Conservation (phyloP, 176 grass and related monocot genomes). For the Lolium rigidum region DNA sequence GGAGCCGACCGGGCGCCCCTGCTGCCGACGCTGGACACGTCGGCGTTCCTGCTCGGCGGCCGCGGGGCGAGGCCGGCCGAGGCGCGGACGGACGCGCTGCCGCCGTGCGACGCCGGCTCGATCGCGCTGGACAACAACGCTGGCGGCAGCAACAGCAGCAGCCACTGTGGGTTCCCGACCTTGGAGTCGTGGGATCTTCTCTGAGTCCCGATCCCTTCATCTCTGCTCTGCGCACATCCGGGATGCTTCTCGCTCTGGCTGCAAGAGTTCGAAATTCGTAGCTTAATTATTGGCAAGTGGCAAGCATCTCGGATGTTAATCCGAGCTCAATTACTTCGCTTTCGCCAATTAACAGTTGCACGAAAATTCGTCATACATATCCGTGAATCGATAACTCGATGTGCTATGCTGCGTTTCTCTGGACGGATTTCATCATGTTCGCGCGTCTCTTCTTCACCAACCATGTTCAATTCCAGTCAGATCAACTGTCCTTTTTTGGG, state of each 20-base stretch:
- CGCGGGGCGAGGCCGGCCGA: not conserved
- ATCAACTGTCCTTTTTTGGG: not conserved
- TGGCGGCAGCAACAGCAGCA: not conserved
- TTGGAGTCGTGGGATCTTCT: slow-evolving; percentile 50
- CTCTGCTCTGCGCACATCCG: not conserved
- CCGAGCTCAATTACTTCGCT: not conserved
- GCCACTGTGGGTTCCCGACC: slow-evolving; percentile 40
- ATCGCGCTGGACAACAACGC: not conserved
- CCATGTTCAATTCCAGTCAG: not conserved
- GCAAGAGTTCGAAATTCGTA: not conserved
- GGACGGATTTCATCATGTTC: not conserved
- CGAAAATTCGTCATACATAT: not conserved
- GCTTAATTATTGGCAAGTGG: slow-evolving; percentile 2
- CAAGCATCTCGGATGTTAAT: not conserved
- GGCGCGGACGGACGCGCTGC: too few relatives aligned
- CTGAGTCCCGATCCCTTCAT: not conserved
- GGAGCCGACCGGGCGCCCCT: not conserved
- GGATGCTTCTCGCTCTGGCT: not conserved
- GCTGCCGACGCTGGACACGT: slow-evolving; percentile 59
- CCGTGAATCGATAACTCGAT: not conserved
- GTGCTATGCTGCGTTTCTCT: not conserved
- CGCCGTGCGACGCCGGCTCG: not conserved
- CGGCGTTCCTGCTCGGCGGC: slow-evolving; percentile 30
- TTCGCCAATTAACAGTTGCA: not conserved
- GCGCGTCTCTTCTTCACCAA: slow-evolving; percentile 22